Evolutionary conservation across 1,284 basidiomycete species (phyloP), one percentile per base, ranked within the genome.

Genomic region (Rhodotorula sp.): DNA sequence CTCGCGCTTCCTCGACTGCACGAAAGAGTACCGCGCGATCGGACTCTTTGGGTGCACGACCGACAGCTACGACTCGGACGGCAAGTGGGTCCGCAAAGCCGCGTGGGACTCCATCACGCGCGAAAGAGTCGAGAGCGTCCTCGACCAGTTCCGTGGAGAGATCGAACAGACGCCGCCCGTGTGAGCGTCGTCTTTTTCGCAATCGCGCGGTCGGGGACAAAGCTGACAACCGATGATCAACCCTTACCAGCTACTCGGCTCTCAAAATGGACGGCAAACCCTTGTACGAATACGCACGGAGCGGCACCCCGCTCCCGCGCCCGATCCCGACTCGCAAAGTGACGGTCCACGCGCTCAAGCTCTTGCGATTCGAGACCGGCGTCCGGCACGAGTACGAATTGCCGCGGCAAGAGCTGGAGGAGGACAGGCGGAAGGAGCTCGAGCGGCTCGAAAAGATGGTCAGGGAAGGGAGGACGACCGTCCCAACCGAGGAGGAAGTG

Each of bases 201-300:
- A n/a, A 23, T 49, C 48, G 39, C 18, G 34, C 34, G 34, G 34
- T 29, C 29, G 29, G 29, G 29, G 2, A 3, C 34, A 10, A 10
- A 39, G 34, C 48, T 51, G 43, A 56, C 49, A 31, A 15, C 48
- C 15, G 7, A 52, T 57, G 52, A 26, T 29, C 20, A 26, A 39
- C 39, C 16, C 54, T n/a, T n/a, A n/a, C n/a, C n/a, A 97, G 94
- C 80, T 99, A 96, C 83, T 99, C 96, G 18, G 97, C 97, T 0
- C 85, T 99, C 57, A 96, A 97, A 82, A 99, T 99, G 92, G 94
- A 99, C 78, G 97, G 97, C 3, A 94, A 88, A 82, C 91, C 93
- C 2, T 82, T 99, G 46, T 95, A 99, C 81, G 96, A 99, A 79
- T 99, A 99, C 80, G 97, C 97, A 20, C 88, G 97, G 5, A 87